Conservation (phyloP, 495 filamentous ascomycete genomes). For the Immersiella caudata region DNA sequence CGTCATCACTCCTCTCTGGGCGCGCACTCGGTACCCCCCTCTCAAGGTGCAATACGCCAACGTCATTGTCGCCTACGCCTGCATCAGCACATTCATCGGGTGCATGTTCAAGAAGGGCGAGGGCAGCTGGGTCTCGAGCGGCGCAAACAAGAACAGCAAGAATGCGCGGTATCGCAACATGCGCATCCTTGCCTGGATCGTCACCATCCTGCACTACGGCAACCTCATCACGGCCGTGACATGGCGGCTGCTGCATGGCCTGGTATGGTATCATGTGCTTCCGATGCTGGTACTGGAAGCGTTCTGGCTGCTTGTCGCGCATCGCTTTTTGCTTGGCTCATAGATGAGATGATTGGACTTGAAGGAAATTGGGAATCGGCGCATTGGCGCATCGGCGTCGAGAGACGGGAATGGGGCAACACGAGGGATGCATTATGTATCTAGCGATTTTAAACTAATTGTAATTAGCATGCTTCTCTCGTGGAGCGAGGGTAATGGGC, state of each 20-base stretch:
- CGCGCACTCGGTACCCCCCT: conserved; percentile 32
- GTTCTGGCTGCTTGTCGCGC: conserved; percentile 32
- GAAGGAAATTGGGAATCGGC: too few species aligned
- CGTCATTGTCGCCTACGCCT: conserved; percentile 37
- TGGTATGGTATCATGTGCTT: conserved; percentile 35
- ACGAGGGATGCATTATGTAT: neutral
- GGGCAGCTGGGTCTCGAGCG: conserved; percentile 21
- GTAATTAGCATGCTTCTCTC: neutral
- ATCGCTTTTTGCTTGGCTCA: conserved; percentile 33
- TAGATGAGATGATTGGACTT: conserved; percentile 4
- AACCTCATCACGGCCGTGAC: conserved; percentile 32
- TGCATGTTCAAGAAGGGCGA: conserved; percentile 21
- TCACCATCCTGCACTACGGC: conserved; percentile 30
- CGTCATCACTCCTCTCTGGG: conserved; percentile 34
- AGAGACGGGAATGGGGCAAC: neutral
- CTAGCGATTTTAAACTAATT: neutral
- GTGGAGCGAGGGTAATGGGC: neutral
- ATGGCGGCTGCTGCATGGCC: conserved; percentile 24
- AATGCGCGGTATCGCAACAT: conserved; percentile 38
- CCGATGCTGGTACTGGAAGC: conserved; percentile 33
- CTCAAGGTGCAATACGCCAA: conserved; percentile 42
- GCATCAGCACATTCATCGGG: conserved; percentile 37
- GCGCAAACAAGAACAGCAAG: conserved; percentile 38
- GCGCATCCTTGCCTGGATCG: conserved; percentile 35
- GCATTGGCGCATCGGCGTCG: neutral